phyloP scores from a whole-genome alignment of 2,329 filamentous ascomycete species.

The Alternaria sp. region DNA sequence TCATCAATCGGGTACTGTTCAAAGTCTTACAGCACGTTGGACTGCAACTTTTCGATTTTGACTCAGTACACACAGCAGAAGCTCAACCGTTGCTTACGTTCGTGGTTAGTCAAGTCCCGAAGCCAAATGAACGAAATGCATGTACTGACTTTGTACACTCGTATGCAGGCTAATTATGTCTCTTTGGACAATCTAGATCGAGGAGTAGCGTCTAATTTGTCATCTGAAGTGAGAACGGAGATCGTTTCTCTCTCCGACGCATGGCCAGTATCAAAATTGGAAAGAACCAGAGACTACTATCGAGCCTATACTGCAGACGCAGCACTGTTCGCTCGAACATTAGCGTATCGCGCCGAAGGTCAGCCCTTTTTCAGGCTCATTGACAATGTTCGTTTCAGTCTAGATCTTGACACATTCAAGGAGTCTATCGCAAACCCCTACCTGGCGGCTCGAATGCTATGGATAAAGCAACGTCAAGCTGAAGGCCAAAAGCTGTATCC shows the following conservation, averaged over 20 bases:
- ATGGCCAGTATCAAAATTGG: not conserved
- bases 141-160: not conserved
- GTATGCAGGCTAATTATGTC: not conserved
- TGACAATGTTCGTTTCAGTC: not conserved
- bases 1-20: not conserved
- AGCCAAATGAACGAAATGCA: not conserved
- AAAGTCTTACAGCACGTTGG: not conserved
- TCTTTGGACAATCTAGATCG: not conserved
- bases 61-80: not conserved
- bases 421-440: not conserved
- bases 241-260: not conserved
- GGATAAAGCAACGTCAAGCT: not conserved
- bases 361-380: not conserved
- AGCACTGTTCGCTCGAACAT: not conserved
- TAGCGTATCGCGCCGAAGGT: not conserved
- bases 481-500: not conserved
- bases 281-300: not conserved
- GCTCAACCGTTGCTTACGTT: not conserved
- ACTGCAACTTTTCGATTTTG: not conserved
- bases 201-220: not conserved
- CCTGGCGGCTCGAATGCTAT: not conserved
- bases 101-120: not conserved
- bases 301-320: not conserved
- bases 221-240: not conserved
- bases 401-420: not conserved